Evolutionary conservation across 352 stramenopile species (phyloP), one percentile per base, ranked within the genome.

Genomic region (Phytophthora multivora): DNA sequence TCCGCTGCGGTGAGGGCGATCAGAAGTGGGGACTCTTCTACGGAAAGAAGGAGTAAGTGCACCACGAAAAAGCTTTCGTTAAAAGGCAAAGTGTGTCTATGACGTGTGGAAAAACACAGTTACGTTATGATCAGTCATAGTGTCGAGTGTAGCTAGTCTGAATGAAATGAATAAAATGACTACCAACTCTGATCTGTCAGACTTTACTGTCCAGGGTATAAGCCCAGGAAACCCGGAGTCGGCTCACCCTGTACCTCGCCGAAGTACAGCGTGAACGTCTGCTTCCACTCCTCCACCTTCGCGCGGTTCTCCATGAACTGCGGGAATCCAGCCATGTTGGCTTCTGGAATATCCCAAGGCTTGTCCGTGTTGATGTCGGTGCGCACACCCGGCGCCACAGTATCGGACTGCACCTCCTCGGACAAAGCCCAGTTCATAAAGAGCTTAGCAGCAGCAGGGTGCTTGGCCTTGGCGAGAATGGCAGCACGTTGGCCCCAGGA

Each of bases 11-110:
- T 1, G 82, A 91, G 1, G 82, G 82, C 12, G 80, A 91, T 31
- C 82, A 91, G 66, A 89, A 89, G 60, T 91, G 82, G 82, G 82
- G 82, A n/a, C 63, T 91, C 53, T 90, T 91, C 40, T 80, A 83
- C 62, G 82, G 64, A 39, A 59, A 80, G 39, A 91, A 91, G 61
- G 33, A 74, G 33, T 83, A 68, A 70, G 26, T 42, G 21, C 28
- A 33, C n/a, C n/a, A 1, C 9, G 9, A 13, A 9, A 33, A 11
- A 33, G 8, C 28, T 33, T 33, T 12, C 28, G 28, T 4, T 11
- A 33, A 33, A 33, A n/a, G n/a, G 28, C 9, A 10, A 12, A 33
- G 2, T 12, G 28, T 33, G 28, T 33, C 7, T 31, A 31, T 33
- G 28, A 28, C 1, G 9, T 45, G 16, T 25, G 21, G 9, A 45